Base-by-base conservation (phyloP, 306 rosid species). In the Oemleria cerasiformis region DNA sequence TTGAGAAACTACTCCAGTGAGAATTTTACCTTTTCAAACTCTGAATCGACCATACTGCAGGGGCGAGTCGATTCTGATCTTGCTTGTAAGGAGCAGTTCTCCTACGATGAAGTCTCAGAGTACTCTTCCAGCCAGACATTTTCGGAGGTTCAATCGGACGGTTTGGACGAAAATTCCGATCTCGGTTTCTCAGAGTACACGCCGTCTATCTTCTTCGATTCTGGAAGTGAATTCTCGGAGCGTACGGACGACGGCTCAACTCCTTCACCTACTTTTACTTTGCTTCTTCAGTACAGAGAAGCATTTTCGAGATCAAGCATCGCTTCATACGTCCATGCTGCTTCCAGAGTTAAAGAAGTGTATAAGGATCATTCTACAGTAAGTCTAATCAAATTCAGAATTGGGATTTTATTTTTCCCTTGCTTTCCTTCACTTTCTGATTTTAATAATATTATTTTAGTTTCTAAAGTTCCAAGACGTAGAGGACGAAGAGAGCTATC, bases 171-270 rank as follows among this genome's bases (percentile, higher is more conserved):
- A 4, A 68, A 68, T 71, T 84, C 94, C 6, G 92, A 86, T 53
- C 45, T 74, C 14, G 85, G 86, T 45, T 45, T 76, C 73, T 86
- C 91, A 1, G 97, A 94, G 75, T 88, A 62, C 75, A 61, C 84
- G 65, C 85, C 88, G 20, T 86, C 97, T 4, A 72, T 79, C 48
- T 87, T 82, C 73, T 17, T 71, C 14, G 95, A 94, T 78, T 87
- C 99, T 12, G 92, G 96, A 70, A 91, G 96, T 70, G 90, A 94
- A 48, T 94, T 94, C 84, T 89, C 97, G 2, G 84, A 87, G 64
- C 82, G 85, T 42, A 86, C 97, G 21, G 83, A 58, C 45, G 86
- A 75, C n/a, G 96, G 74, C 42, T 80, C 82, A 83, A 77, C 85
- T 68, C 82, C 84, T 71, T 91, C 99, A 5, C 92, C 74, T n/a